These are phyloP conservation scores for Coniochaeta sp. DNA, from an alignment of 2,329 filamentous ascomycete genomes.

Conservation along the genomic window DNA sequence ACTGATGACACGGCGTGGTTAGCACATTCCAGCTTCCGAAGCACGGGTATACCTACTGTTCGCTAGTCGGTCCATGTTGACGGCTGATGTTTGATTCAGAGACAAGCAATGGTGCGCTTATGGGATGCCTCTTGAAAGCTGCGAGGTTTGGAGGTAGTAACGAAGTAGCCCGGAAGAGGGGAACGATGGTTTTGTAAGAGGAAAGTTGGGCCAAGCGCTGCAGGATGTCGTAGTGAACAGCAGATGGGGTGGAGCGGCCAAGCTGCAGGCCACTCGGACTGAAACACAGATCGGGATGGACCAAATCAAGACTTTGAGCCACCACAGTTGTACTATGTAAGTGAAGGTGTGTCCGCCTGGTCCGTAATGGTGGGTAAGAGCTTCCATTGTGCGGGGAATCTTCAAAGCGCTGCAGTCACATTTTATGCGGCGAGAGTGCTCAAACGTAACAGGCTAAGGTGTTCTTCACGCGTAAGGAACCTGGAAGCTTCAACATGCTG, in stretches of 20 bases:
- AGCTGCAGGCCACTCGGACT: neutral
- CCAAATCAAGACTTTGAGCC: neutral
- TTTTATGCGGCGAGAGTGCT: neutral
- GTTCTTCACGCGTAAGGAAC: neutral
- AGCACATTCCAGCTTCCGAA: neutral
- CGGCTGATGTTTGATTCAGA: neutral
- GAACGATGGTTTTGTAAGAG: neutral
- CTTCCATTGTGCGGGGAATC: neutral
- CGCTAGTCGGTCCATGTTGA: constrained; percentile 9
- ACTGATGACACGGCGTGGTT: constrained; percentile 31
- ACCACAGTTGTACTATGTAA: neutral
- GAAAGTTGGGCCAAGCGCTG: neutral
- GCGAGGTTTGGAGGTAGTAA: neutral
- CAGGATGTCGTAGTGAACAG: neutral
- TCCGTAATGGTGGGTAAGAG: neutral
- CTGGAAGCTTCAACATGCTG: neutral
- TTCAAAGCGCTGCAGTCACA: neutral
- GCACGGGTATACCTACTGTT: constrained; percentile 4
- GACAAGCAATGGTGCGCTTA: neutral
- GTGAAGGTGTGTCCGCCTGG: neutral
- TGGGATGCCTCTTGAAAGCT: neutral
- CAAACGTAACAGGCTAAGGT: neutral
- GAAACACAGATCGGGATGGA: neutral
- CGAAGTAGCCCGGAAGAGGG: neutral
- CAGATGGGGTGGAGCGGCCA: neutral